A percentile compares a stretch with the other conserved stretches of the same genome.
phyloP scores from a whole-genome alignment of 495 filamentous ascomycete genomes.

The Cercophora sp. region DNA sequence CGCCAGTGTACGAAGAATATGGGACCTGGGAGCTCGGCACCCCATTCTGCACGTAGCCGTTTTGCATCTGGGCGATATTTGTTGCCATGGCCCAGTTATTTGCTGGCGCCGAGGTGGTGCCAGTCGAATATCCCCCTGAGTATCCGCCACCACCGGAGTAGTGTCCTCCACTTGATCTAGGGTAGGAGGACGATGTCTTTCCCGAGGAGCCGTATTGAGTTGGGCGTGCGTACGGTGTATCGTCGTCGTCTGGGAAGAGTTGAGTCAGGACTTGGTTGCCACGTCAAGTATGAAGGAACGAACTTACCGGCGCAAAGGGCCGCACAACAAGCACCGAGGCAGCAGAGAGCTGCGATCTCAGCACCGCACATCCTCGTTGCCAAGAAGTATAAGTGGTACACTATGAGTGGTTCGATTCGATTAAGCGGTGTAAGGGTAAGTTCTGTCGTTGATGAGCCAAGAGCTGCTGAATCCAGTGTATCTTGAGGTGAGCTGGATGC shows the following conservation, averaged over 20 bases:
- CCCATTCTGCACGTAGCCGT: background rate
- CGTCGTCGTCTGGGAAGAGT: background rate
- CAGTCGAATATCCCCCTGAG: no score
- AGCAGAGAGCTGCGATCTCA: background rate
- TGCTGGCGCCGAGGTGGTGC: background rate
- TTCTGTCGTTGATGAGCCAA: no score
- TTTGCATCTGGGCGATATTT: background rate
- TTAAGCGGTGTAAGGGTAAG: no score
- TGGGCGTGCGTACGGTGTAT: background rate
- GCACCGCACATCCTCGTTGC: background rate
- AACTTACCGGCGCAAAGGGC: background rate
- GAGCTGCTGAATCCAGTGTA: no score
- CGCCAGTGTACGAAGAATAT: background rate
- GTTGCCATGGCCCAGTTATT: background rate
- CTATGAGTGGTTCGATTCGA: no score
- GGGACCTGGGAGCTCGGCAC: background rate
- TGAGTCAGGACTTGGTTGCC: background rate
- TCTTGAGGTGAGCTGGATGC: no score
- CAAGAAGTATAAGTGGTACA: no score
- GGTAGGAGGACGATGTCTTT: background rate
- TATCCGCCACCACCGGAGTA: background rate
- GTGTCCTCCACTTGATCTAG: background rate
- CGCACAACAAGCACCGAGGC: background rate
- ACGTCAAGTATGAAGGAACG: background rate
- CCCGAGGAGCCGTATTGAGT: background rate